Evolutionary conservation across 2,329 filamentous ascomycete genomes (phyloP).

Genomic region (Lasiodiplodia sp.): DNA sequence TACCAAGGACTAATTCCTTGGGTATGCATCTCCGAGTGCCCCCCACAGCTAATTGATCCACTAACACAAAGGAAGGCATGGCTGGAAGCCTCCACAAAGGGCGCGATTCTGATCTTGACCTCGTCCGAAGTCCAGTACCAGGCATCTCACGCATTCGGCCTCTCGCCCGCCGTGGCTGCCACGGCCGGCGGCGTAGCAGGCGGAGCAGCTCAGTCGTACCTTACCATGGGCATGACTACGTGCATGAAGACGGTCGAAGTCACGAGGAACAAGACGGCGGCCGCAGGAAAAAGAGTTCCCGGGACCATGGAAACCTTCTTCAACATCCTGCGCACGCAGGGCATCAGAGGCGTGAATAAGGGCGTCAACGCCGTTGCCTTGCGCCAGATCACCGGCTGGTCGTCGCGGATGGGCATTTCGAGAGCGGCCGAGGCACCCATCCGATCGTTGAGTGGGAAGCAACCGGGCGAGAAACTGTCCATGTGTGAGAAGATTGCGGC

Average conservation of each 20-base stretch:
- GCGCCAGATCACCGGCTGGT: too few relatives aligned
- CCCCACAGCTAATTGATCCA: too few relatives aligned
- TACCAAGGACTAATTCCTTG: too few relatives aligned
- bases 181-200: not conserved
- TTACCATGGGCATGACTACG: slow-evolving; percentile 33
- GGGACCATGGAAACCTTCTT: slow-evolving; percentile 4
- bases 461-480: too few relatives aligned
- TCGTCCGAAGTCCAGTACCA: not conserved
- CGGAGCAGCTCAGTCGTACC: slow-evolving; percentile 23
- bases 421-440: too few relatives aligned
- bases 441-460: too few relatives aligned
- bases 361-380: slow-evolving; percentile 27
- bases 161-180: not conserved
- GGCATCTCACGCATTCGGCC: not conserved
- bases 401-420: too few relatives aligned
- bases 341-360: slow-evolving; percentile 6
- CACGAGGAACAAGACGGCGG: slow-evolving; percentile 19
- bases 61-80: too few relatives aligned
- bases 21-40: too few relatives aligned
- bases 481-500: too few relatives aligned
- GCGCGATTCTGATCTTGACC: slow-evolving; percentile 14
- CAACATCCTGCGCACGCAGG: not conserved
- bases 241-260: slow-evolving; percentile 40
- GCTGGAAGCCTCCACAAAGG: slow-evolving; percentile 39
- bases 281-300: not conserved